Evolutionary conservation across 164 flowering plant genomes (phyloP).

Genomic region (Annona cherimola): DNA sequence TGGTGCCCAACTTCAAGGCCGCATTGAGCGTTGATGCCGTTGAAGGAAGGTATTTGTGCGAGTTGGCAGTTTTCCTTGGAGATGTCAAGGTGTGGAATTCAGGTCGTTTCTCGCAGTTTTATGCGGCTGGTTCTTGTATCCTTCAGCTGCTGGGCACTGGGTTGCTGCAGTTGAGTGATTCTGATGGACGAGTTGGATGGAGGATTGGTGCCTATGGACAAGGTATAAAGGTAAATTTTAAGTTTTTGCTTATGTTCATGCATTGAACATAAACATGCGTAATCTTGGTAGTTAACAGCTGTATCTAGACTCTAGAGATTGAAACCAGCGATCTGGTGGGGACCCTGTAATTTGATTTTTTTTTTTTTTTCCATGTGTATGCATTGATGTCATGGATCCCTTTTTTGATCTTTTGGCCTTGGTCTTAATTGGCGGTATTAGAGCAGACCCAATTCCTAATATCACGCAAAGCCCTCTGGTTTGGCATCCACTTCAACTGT

Average conservation of each 20-base stretch:
- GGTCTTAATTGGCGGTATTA: too few species aligned
- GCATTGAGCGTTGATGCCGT: conserved; percentile 61
- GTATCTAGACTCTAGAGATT: not conserved
- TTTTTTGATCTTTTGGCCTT: too few species aligned
- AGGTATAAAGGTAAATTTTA: conserved; percentile 72
- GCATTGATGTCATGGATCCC: too few species aligned
- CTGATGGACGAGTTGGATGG: conserved; percentile 53
- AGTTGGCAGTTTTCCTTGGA: conserved; percentile 64
- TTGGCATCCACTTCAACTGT: too few species aligned
- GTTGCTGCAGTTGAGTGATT: conserved; percentile 52
- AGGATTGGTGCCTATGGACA: conserved; percentile 65
- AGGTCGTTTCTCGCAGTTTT: conserved; percentile 37
- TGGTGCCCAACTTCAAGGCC: conserved; percentile 39
- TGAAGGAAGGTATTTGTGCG: conserved; percentile 45
- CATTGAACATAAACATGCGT: not conserved
- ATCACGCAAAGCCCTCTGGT: too few species aligned
- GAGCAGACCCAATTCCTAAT: too few species aligned
- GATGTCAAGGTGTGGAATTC: conserved; percentile 76
- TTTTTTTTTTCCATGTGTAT: not conserved
- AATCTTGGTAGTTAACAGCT: not conserved
- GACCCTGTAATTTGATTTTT: not conserved
- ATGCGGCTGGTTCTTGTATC: conserved; percentile 38
- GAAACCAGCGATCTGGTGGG: too few species aligned
- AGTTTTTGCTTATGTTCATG: not conserved
- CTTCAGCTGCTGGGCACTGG: conserved; percentile 56